These are phyloP conservation scores for Amaranthus tricolor DNA, from an alignment of 179 eudicot species.

Conservation along the genomic window DNA sequence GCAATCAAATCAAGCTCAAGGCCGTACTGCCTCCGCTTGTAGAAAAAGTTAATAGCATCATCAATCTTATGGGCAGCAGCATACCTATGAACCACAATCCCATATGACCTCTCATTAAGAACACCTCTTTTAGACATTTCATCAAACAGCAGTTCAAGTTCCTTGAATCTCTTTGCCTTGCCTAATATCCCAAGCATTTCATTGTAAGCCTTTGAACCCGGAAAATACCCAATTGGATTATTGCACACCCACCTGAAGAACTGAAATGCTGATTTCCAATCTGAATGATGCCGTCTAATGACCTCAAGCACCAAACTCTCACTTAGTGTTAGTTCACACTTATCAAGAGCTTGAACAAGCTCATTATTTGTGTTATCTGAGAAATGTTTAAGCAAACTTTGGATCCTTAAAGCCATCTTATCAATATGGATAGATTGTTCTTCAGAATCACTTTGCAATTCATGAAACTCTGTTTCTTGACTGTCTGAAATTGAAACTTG, in stretches of 20 bases:
- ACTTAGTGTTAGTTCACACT: constrained; percentile 30
- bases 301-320: constrained; percentile 61
- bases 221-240: constrained; percentile 38
- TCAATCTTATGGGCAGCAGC: constrained; percentile 73
- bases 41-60: constrained; percentile 53
- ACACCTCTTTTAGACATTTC: constrained; percentile 60
- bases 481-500: constrained; percentile 1
- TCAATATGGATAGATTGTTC: constrained; percentile 20
- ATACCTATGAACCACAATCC: constrained; percentile 56
- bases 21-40: constrained; percentile 60
- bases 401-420: constrained; percentile 38
- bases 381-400: constrained; percentile 44
- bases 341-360: constrained; percentile 34
- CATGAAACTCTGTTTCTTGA: constrained; percentile 9
- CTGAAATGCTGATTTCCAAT: constrained; percentile 58
- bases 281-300: constrained; percentile 56
- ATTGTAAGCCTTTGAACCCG: constrained; percentile 45
- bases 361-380: constrained; percentile 34
- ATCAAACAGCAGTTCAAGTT: constrained; percentile 50
- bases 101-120: constrained; percentile 59
- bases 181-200: constrained; percentile 74
- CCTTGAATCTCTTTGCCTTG: constrained; percentile 55
- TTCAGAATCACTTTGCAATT: constrained; percentile 6
- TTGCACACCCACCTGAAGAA: constrained; percentile 70
- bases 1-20: constrained; percentile 54